Evolutionary conservation across 345 rosid genomes (phyloP).

Genomic region (Hypericum perforatum): DNA sequence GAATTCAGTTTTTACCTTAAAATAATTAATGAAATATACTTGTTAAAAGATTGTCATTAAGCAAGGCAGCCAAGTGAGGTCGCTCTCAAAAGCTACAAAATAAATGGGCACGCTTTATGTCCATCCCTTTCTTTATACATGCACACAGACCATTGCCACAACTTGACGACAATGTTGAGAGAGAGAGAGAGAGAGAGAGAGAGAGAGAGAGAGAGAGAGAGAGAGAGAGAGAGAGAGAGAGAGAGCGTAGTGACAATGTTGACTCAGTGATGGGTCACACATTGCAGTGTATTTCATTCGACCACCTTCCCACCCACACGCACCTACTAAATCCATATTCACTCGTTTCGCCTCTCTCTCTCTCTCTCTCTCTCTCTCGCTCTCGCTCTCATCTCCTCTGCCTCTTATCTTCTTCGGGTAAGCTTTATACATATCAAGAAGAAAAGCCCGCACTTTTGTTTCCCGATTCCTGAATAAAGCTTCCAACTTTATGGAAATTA

Average conservation of each 20-base stretch:
- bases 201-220: constrained; percentile 8
- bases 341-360: not conserved
- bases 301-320: constrained; percentile 16
- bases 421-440: not conserved
- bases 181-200: constrained; percentile 18
- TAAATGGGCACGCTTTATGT: constrained; percentile 23
- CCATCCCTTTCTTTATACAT: not conserved
- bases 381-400: not conserved
- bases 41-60: too few relatives aligned
- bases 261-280: constrained; percentile 24
- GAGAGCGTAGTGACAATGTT: constrained; percentile 35
- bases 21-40: too few relatives aligned
- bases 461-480: not conserved
- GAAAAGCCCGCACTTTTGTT: not conserved
- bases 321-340: not conserved
- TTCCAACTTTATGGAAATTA: constrained; percentile 11
- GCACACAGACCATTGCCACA: too few relatives aligned
- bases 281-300: constrained; percentile 11
- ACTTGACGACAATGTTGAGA: too few relatives aligned
- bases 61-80: too few relatives aligned
- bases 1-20: too few relatives aligned
- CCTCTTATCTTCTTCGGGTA: not conserved
- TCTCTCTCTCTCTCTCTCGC: constrained; percentile 1
- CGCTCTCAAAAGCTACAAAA: constrained; percentile 18
- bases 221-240: constrained; percentile 18